phyloP scores from a whole-genome alignment of 495 filamentous ascomycete species.

The Penicillium bialowiezense region DNA sequence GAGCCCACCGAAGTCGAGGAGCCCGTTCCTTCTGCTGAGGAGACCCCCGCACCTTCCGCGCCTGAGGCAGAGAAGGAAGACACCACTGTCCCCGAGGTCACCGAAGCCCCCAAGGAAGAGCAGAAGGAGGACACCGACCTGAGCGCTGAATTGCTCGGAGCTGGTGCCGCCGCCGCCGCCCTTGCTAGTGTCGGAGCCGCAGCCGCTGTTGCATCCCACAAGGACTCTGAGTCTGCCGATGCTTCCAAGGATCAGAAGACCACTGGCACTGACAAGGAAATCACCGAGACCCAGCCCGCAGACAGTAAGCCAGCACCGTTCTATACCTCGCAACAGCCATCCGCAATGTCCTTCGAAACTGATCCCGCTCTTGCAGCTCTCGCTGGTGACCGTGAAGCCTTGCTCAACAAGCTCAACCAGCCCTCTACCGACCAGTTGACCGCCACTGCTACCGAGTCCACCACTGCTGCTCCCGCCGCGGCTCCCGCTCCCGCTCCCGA shows the following conservation, averaged over 20 bases:
- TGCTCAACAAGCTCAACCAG: constrained; percentile 31
- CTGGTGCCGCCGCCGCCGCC: constrained; percentile 20
- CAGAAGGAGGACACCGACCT: constrained; percentile 21
- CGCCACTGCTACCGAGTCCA: constrained; percentile 7
- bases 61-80: constrained; percentile 11
- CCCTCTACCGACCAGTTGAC: constrained; percentile 33
- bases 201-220: constrained; percentile 12
- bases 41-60: constrained; percentile 3
- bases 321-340: constrained; percentile 13
- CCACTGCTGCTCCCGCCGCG: neutral
- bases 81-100: neutral
- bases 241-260: constrained; percentile 8
- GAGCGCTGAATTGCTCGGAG: constrained; percentile 25
- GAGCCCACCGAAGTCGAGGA: constrained; percentile 11
- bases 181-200: constrained; percentile 20
- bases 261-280: constrained; percentile 1
- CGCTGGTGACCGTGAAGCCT: constrained; percentile 37
- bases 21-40: neutral
- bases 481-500: constrained; percentile 12
- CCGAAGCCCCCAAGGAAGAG: constrained; percentile 19
- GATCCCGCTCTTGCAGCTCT: constrained; percentile 39
- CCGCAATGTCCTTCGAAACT: constrained; percentile 30
- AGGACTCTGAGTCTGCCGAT: constrained; percentile 15
- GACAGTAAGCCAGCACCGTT: constrained; percentile 28
- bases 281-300: constrained; percentile 17